Base-by-base conservation (phyloP, 805 yeast genomes). In the Candida hungchunana region DNA sequence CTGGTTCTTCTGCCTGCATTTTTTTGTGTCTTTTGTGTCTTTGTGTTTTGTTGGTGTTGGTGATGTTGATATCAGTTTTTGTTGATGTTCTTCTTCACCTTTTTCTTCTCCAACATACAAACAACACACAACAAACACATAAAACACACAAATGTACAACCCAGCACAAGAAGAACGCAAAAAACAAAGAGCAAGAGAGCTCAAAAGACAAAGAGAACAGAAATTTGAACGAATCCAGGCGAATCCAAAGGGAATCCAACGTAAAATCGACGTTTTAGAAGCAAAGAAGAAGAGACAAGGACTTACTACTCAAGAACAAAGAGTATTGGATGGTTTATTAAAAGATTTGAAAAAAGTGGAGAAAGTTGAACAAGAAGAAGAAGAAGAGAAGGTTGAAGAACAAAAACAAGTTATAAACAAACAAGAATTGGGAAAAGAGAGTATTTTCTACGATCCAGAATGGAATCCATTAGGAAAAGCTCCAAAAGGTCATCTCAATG, bases 361-460 rank as follows among this genome's bases (percentile, higher is more conserved):
- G 27, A 25, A 7, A 20, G 11, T 8, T 8, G 11, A 20, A 20
- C 23, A 20, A 11, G 10, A 20, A 11, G 21, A 24, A 14, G 11
- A 14, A 10, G 29, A 21, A 10, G n/a, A 29, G 23, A 34, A 10
- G 27, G 27, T 13, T 25, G 15, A 23, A 7, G 31, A 24, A 29
- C 26, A 19, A 17, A n/a, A 25, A 22, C 26, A 15, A 19, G 16
- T 6, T 12, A 15, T 17, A 2, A 31, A 24, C 8, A 22, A 20
- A 1, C 20, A 18, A 39, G 42, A 63, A 50, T 57, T 73, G 47
- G 80, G 78, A 2, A 49, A 46, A 19, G 58, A 64, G 25, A 77
- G 84, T 7, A 62, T 77, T 2, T 80, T 72, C 50, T 78, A 74
- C 55, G 81, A 80, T 46, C 77, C 80, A 5, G 84, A 79, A 42